Percentiles rank a stretch among this genome's conserved stretches.
These are phyloP conservation scores for Neoscytalidium dimidiatum DNA, from an alignment of 2,329 filamentous ascomycete species.

Conservation along the genomic window DNA sequence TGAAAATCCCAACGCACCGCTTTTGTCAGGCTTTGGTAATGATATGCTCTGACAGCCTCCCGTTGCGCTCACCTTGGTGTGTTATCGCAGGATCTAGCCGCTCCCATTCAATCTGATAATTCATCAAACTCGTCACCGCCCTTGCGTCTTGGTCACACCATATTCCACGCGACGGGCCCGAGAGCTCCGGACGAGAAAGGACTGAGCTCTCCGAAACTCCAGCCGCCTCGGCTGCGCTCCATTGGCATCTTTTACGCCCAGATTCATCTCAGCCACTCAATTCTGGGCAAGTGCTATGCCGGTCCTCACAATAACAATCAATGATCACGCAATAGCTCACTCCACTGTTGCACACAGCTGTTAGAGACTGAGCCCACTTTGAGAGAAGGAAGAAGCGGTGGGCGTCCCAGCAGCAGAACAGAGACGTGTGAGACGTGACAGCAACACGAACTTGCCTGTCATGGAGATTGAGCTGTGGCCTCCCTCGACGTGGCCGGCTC, in stretches of 20 bases:
- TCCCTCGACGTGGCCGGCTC: not conserved
- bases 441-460: not conserved
- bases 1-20: constrained; percentile 7
- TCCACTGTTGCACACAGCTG: not conserved
- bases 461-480: not conserved
- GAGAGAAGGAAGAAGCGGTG: constrained; percentile 10
- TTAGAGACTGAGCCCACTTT: not conserved
- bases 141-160: not conserved
- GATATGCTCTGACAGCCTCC: not conserved
- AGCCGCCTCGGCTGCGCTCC: not conserved
- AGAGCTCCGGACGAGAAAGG: not conserved
- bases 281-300: not conserved
- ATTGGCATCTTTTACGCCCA: not conserved
- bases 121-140: constrained; percentile 13
- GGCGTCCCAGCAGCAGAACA: constrained; percentile 5
- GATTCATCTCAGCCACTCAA: not conserved
- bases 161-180: not conserved
- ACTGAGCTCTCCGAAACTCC: not conserved
- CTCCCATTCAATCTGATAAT: constrained; percentile 1
- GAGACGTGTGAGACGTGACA: not conserved
- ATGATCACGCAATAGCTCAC: constrained; percentile 7
- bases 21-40: not conserved
- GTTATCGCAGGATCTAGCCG: constrained; percentile 20
- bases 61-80: not conserved
- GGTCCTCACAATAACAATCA: not conserved